phyloP scores from a whole-genome alignment of 768 basidiomycete species.

The Pleurotus platypus region DNA sequence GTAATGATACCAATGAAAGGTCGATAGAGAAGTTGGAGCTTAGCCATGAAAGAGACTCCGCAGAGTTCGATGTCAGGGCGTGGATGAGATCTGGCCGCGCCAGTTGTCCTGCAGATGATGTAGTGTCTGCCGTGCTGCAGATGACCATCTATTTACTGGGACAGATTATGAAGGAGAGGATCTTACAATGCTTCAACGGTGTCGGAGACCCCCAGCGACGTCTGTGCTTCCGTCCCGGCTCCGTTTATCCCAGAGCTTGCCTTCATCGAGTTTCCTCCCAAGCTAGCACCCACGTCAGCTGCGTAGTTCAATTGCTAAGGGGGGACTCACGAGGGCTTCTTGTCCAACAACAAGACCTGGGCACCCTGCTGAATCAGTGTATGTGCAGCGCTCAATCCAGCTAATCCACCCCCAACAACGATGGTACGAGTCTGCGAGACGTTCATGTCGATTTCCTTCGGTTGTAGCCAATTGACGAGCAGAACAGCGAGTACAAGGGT shows the following conservation, averaged over 20 bases:
- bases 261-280: constrained; percentile 23
- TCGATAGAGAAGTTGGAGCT: constrained; percentile 17
- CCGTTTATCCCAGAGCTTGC: constrained; percentile 27
- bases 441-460: background rate
- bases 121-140: constrained; percentile 16
- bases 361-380: constrained; percentile 73
- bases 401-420: constrained; percentile 70
- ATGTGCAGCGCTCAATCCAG: constrained; percentile 73
- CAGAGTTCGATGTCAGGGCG: constrained; percentile 21
- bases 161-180: background rate
- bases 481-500: background rate
- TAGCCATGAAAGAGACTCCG: constrained; percentile 21
- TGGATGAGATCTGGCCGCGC: constrained; percentile 19
- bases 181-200: constrained; percentile 17
- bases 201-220: constrained; percentile 13
- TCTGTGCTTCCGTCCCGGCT: constrained; percentile 19
- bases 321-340: constrained; percentile 18
- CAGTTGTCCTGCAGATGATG: constrained; percentile 17
- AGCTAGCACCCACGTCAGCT: background rate
- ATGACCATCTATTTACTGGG: background rate
- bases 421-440: constrained; percentile 2
- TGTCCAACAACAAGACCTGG: constrained; percentile 67
- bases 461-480: background rate
- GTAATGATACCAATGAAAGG: constrained; percentile 21
- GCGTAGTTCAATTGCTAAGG: background rate